Conservation (phyloP, 305 asterid genomes). For the Ilex paraguariensis region DNA sequence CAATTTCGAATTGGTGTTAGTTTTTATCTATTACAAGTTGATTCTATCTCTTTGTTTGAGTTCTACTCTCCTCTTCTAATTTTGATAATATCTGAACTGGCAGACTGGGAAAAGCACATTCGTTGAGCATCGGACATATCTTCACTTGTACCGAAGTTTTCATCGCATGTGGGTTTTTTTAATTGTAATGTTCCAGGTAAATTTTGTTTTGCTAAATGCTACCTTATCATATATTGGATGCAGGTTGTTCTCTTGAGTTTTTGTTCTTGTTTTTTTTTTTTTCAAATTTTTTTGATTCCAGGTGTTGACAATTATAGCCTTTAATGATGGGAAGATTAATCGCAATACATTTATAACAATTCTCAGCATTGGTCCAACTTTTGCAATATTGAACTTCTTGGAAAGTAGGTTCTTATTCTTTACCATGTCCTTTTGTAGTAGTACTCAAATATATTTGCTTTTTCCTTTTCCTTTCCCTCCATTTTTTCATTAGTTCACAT, state of each 20-base stretch:
- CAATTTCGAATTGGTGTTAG: no score
- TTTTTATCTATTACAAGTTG: no score
- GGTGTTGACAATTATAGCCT: constrained; percentile 89
- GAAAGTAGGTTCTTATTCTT: constrained; percentile 63
- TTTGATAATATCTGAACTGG: constrained; percentile 10
- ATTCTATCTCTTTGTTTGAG: no score
- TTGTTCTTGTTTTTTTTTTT: constrained; percentile 18
- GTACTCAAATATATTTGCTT: no score
- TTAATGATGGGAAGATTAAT: constrained; percentile 61
- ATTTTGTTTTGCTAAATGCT: constrained; percentile 11
- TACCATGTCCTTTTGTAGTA: background rate
- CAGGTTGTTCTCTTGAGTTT: background rate
- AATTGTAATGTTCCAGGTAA: constrained; percentile 91
- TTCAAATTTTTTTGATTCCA: constrained; percentile 20
- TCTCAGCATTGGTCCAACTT: constrained; percentile 90
- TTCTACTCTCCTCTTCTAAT: no score
- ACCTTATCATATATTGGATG: constrained; percentile 12
- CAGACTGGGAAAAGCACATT: constrained; percentile 95
- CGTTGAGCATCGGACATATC: constrained; percentile 96
- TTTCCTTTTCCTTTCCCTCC: constrained; percentile 6
- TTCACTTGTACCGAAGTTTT: constrained; percentile 92
- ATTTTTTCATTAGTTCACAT: constrained; percentile 15
- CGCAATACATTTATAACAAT: constrained; percentile 60
- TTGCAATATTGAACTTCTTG: constrained; percentile 79
- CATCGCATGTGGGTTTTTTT: constrained; percentile 98